Conservation (phyloP, 805 yeast genomes). For the Schwanniomyces yamadae region DNA sequence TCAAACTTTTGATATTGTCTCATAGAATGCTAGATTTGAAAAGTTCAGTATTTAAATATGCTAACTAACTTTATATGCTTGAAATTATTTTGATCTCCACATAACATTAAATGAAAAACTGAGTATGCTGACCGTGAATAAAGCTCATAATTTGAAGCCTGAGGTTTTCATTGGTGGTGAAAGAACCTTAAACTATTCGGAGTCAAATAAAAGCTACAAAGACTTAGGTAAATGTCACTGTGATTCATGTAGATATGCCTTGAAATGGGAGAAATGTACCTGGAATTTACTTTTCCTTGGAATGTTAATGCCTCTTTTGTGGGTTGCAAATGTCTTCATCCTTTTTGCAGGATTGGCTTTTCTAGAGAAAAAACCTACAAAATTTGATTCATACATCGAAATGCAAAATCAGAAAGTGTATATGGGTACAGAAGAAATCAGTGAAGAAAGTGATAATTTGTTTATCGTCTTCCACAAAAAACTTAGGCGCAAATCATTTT, state of each 20-base stretch:
- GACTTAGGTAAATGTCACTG: slow-evolving; percentile 7
- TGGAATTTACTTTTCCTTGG: slow-evolving; percentile 15
- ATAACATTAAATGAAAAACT: too few relatives aligned
- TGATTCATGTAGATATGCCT: slow-evolving; percentile 5
- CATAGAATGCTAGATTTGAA: too few relatives aligned
- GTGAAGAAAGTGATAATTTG: neutral
- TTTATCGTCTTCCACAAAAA: slow-evolving; percentile 7
- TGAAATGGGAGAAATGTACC: neutral
- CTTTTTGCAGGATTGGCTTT: slow-evolving; percentile 8
- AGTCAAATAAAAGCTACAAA: neutral
- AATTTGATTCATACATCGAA: slow-evolving; percentile 10
- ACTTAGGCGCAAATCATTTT: slow-evolving; percentile 5
- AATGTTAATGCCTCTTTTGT: slow-evolving; percentile 16
- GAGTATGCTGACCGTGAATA: too few relatives aligned
- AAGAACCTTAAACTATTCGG: too few relatives aligned
- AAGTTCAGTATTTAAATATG: too few relatives aligned
- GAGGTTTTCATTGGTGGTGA: too few relatives aligned
- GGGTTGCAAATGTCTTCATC: slow-evolving; percentile 13
- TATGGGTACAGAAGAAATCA: neutral
- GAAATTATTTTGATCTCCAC: too few relatives aligned
- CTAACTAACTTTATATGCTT: too few relatives aligned
- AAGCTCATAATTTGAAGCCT: too few relatives aligned
- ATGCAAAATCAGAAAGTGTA: slow-evolving; percentile 1
- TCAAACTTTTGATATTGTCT: too few relatives aligned
- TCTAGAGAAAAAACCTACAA: slow-evolving; percentile 7